Base-by-base conservation (phyloP, 169 alveolate species). In the Eimeria brunetti region DNA sequence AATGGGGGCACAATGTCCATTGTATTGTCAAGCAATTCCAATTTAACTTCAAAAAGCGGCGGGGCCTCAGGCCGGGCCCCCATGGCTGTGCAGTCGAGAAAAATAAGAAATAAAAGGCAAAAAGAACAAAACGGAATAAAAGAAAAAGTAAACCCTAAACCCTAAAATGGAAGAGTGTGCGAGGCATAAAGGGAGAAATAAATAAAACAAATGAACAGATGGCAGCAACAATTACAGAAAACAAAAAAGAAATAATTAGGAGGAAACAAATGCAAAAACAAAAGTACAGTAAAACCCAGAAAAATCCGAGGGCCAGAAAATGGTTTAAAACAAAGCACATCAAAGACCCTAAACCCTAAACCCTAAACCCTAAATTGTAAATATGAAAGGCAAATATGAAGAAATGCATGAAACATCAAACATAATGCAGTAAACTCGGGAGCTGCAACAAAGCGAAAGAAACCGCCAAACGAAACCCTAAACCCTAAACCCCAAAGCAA, bases 1-100 rank as follows among this genome's bases (percentile, higher is more conserved):
- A 98, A 97, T 71, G 98, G 98, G 18, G 99, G 99, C n/a, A 98
- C 98, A 88, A 96, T 97, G 69, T 96, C 97, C 3, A 98, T 98
- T 51, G 94, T 93, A 76, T 96, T 95, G 73, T 97, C 98, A 44
- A 94, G 97, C 30, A 98, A 97, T 67, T 97, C 98, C 76, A 98
- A 97, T 95, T 97, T 98, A 44, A 98, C 98, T 76, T 98, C 99
- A 91, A 98, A 98, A 76, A 98, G 97, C 22, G 99, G 99, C 76
- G 97, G 98, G 81, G 97, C 96, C 38, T 98, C 98, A 38, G 96
- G 96, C 88, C 97, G 97, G 58, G 97, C 97, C 41, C 97, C 97
- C 91, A 96, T 95, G 18, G 96, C 95, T 90, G 95, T 58, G 44
- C 22, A 4, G 67, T 20, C 30, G 46, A 41, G 83, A 9, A 73